Evolutionary conservation across 495 filamentous ascomycete species (phyloP), one percentile per base, ranked within the genome.

Genomic region (Aspergillus affinis): DNA sequence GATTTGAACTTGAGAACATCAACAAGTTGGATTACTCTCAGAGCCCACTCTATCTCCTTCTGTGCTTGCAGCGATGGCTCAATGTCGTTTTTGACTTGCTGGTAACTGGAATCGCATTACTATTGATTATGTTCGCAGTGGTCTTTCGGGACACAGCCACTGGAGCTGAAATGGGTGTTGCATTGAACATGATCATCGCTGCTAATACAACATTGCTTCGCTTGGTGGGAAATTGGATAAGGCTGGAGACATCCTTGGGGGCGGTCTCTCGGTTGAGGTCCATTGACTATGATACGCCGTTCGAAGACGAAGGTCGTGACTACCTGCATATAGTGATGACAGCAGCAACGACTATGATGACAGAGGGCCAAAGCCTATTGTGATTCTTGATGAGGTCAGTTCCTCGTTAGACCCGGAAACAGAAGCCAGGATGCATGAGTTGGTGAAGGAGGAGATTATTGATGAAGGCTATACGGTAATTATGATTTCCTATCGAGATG

Each of bases 21-120:
- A 23, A 8, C 6, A 54, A 6, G 1, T 2, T 54, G 8, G 51
- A 41, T 5, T 3, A 18, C 7, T 44, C 51, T 4, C 29, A 54
- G 20, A 54, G 73, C 13, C 80, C 81, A 2, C 75, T 69, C 13
- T 86, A 81, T 52, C 69, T 84, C n/a, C 73, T 84, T 2, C 62
- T 77, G n/a, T 80, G 78, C 58, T 72, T 84, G 15, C 81, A 86
- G 59, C 23, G 74, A 9, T 86, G 83, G 83, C 72, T 86, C 0
- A 76, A 61, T 0, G 65, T 85, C 17, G 68, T 75, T 0, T 66
- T 85, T 0, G 76, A 82, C 48, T 54, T 83, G 0, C 59, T 85
- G 4, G 74, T 76, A 1, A 76, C 76, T 0, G 64, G 56, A 2
- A 54, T 84, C 4, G 78, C 80, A 0, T 56, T 78, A 0, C 51